phyloP scores from a whole-genome alignment of 2,329 filamentous ascomycete species.

The Claviceps quebecensis region DNA sequence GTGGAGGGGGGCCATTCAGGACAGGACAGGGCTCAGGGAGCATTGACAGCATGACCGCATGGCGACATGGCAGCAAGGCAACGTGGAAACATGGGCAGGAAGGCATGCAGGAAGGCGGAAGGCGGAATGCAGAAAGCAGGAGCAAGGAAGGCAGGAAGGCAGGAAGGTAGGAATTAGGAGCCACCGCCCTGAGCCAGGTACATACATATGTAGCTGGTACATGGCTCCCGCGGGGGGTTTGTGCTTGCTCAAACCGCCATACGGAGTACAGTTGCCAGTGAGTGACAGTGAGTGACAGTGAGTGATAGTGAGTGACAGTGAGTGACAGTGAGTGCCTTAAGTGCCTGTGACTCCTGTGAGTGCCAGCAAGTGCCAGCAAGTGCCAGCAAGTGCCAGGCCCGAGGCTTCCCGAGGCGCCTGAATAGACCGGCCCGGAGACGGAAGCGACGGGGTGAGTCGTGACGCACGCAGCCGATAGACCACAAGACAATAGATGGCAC shows the following conservation, averaged over 20 bases:
- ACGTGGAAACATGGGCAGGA: not conserved
- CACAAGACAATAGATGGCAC: not conserved
- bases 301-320: no score
- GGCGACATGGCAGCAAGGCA: not conserved
- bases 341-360: no score
- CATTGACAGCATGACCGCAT: constrained; percentile 1
- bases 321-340: no score
- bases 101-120: not conserved
- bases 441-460: not conserved
- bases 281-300: no score
- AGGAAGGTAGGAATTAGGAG: not conserved
- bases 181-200: not conserved
- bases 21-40: not conserved
- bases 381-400: no score
- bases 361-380: no score
- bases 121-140: not conserved
- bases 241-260: no score
- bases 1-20: not conserved
- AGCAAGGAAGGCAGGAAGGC: not conserved
- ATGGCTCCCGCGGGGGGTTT: no score
- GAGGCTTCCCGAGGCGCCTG: not conserved
- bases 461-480: not conserved
- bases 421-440: not conserved
- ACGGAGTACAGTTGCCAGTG: no score
- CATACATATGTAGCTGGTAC: not conserved